phyloP scores from a whole-genome alignment of 2,329 filamentous ascomycete species.

The Apiospora sp. region DNA sequence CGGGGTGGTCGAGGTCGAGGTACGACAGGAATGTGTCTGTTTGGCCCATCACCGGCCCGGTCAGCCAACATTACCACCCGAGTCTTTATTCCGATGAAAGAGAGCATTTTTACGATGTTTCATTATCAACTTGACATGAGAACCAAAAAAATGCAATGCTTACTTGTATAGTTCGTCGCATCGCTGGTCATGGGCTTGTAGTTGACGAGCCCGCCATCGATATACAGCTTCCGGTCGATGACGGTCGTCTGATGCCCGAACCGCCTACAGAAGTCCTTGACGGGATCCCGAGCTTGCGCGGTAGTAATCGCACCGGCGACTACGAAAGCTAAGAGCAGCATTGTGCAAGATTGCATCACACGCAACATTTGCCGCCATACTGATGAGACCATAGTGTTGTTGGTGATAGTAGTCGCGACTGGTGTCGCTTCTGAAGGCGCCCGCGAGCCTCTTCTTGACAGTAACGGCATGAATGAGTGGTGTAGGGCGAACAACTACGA shows the following conservation, averaged over 20 bases:
- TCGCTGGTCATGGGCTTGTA: conserved; percentile 59
- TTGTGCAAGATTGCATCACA: neutral
- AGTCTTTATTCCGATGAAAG: neutral
- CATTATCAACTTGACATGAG: neutral
- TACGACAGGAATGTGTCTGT: conserved; percentile 29
- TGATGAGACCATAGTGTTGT: neutral
- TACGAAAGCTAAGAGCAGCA: neutral
- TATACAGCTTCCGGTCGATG: conserved; percentile 66
- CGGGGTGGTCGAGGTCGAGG: conserved; percentile 25
- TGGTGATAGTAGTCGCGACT: neutral
- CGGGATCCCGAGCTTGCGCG: conserved; percentile 48
- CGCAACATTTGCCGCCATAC: neutral
- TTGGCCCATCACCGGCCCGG: neutral
- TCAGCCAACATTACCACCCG: neutral
- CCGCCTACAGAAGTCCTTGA: conserved; percentile 61
- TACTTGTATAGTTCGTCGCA: conserved; percentile 64
- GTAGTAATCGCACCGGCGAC: neutral
- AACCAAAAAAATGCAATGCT: conserved; percentile 32
- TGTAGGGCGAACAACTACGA: neutral
- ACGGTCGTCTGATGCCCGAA: conserved; percentile 68
- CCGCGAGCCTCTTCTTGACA: neutral
- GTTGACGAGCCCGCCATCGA: conserved; percentile 67
- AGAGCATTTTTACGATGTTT: neutral
- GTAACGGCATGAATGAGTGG: neutral
- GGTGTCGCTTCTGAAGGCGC: neutral